Conservation (phyloP, 1,284 basidiomycete genomes). For the Albatrellus sp. region DNA sequence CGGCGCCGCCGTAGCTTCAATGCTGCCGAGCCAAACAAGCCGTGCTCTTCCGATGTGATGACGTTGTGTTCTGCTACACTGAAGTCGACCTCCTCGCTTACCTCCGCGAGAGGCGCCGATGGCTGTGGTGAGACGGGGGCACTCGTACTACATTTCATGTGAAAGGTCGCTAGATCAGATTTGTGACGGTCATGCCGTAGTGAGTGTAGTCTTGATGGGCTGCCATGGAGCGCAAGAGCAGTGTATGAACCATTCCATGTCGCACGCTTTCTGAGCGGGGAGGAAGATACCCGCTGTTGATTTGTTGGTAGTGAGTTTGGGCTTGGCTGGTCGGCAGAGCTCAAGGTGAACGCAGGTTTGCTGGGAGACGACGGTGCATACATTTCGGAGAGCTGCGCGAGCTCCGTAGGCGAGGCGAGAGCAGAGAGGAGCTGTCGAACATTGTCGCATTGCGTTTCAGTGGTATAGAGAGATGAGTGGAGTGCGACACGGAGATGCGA, state of each 20-base stretch:
- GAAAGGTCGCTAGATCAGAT: conserved; percentile 37
- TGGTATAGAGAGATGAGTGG: conserved; percentile 58
- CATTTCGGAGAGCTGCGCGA: conserved; percentile 70
- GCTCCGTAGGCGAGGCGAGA: conserved; percentile 52
- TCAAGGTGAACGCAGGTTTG: conserved; percentile 23
- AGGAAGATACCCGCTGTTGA: conserved; percentile 16
- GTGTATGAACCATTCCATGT: conserved; percentile 65
- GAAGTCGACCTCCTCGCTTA: conserved; percentile 25
- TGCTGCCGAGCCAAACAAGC: conserved; percentile 45
- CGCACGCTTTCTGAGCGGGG: conserved; percentile 37
- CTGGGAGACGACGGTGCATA: conserved; percentile 65
- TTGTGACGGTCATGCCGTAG: conserved; percentile 37
- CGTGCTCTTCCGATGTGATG: conserved; percentile 12
- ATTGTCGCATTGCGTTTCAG: conserved; percentile 67
- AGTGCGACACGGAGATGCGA: conserved; percentile 56
- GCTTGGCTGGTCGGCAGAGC: conserved; percentile 29
- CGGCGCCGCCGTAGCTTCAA: conserved; percentile 44
- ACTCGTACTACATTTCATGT: conserved; percentile 22
- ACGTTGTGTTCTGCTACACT: conserved; percentile 8
- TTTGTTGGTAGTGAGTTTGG: conserved; percentile 15
- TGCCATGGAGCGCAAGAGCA: conserved; percentile 31
- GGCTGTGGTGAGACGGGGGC: conserved; percentile 35
- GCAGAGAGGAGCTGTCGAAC: conserved; percentile 66
- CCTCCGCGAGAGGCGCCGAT: conserved; percentile 21
- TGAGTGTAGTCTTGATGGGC: conserved; percentile 28